phyloP scores from a whole-genome alignment of 1,284 basidiomycete genomes.

The Pseudozyma flocculosa region DNA sequence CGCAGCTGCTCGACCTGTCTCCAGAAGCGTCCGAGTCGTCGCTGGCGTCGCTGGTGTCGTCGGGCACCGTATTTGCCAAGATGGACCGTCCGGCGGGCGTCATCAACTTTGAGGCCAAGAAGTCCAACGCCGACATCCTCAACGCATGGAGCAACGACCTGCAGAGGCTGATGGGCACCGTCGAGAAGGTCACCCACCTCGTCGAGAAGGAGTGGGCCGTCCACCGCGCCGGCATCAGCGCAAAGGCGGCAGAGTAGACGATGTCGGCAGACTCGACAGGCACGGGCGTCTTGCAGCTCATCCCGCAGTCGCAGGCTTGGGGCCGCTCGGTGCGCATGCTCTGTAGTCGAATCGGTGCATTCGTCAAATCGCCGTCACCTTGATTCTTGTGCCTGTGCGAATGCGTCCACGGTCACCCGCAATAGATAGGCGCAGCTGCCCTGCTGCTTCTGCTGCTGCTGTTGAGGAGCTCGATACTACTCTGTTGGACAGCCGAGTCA shows the following conservation, averaged over 20 bases:
- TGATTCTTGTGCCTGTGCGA: no score
- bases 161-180: conserved; percentile 69
- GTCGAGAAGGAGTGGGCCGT: conserved; percentile 56
- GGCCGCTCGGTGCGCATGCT: no score
- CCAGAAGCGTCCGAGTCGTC: conserved; percentile 79
- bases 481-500: no score
- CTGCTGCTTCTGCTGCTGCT: no score
- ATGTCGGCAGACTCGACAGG: no score
- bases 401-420: no score
- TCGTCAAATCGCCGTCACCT: no score
- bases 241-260: background rate
- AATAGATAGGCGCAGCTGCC: no score
- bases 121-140: conserved; percentile 64
- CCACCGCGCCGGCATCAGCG: conserved; percentile 46
- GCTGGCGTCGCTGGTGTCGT: conserved; percentile 83
- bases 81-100: conserved; percentile 89
- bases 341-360: no score
- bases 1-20: conserved; percentile 82
- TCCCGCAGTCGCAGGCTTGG: no score
- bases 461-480: no score
- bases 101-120: conserved; percentile 68
- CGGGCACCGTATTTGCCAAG: conserved; percentile 87
- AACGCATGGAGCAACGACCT: conserved; percentile 97
- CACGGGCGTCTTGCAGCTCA: no score
- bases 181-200: conserved; percentile 55